These are phyloP conservation scores for Lathyrus aphaca DNA, from an alignment of 306 rosid genomes.

Conservation along the genomic window DNA sequence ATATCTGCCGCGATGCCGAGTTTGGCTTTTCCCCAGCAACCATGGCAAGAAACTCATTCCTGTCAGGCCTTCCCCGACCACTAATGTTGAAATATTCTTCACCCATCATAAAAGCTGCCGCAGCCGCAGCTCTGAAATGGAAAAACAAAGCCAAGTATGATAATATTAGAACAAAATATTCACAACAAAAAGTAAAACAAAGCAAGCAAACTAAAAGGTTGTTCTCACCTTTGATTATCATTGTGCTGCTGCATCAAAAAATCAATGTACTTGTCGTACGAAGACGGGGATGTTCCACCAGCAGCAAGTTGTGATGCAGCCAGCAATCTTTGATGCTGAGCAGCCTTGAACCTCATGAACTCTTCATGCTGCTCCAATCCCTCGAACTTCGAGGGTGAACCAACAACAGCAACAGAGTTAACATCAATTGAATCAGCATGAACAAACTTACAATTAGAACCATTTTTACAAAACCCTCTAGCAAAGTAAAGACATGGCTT, in stretches of 20 bases:
- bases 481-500: conserved; percentile 94
- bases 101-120: conserved; percentile 61
- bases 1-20: conserved; percentile 93
- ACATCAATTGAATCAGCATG: conserved; percentile 71
- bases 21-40: conserved; percentile 66
- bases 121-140: conserved; percentile 62
- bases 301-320: conserved; percentile 63
- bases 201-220: conserved; percentile 24
- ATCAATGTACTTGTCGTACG: conserved; percentile 66
- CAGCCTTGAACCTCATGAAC: conserved; percentile 64
- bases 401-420: conserved; percentile 50
- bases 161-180: conserved; percentile 10
- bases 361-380: conserved; percentile 79
- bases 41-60: conserved; percentile 74
- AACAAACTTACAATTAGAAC: conserved; percentile 78
- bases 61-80: conserved; percentile 67
- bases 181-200: neutral
- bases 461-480: conserved; percentile 90
- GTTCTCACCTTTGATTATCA: conserved; percentile 70
- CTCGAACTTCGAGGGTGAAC: conserved; percentile 70
- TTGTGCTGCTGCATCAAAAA: conserved; percentile 73
- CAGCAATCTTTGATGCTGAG: conserved; percentile 64
- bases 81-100: conserved; percentile 73
- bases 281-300: conserved; percentile 66
- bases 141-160: conserved; percentile 22